These are phyloP conservation scores for Gyromitra esculenta DNA, from an alignment of 2,329 filamentous ascomycete genomes.

Conservation along the genomic window DNA sequence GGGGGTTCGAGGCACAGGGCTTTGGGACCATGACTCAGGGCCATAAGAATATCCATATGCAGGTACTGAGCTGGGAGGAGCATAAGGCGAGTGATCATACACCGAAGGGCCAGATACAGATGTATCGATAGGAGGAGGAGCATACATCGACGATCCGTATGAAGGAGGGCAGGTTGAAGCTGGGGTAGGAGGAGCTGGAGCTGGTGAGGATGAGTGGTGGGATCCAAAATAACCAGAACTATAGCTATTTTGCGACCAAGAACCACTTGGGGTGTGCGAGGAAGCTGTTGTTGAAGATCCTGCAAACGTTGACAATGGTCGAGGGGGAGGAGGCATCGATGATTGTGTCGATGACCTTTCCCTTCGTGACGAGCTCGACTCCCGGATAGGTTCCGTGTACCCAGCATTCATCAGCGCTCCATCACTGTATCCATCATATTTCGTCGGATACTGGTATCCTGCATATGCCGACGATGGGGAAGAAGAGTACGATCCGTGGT, in stretches of 20 bases:
- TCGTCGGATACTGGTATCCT: conserved; percentile 52
- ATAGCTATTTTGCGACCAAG: conserved; percentile 47
- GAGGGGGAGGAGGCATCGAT: conserved; percentile 52
- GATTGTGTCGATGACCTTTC: conserved; percentile 51
- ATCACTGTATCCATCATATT: conserved; percentile 54
- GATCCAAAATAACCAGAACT: conserved; percentile 35
- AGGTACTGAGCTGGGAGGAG: conserved; percentile 38
- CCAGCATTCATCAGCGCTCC: conserved; percentile 19
- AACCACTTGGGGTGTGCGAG: conserved; percentile 38
- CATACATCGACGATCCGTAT: conserved; percentile 49
- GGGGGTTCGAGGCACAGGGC: conserved; percentile 32
- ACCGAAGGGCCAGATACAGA: conserved; percentile 20
- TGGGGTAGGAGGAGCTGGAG: conserved; percentile 43
- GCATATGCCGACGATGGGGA: conserved; percentile 52
- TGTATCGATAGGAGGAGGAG: conserved; percentile 52
- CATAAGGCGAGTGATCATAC: conserved; percentile 48
- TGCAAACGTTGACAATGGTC: conserved; percentile 50
- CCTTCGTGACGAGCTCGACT: conserved; percentile 37
- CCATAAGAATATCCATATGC: conserved; percentile 44
- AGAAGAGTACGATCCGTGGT: conserved; percentile 51
- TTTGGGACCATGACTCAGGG: conserved; percentile 38
- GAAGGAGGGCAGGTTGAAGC: conserved; percentile 53
- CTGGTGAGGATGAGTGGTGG: conserved; percentile 42
- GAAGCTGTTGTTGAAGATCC: conserved; percentile 46
- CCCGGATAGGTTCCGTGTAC: conserved; percentile 31